Percentiles rank a stretch among this genome's conserved stretches.
These are phyloP conservation scores for Xylaria cubensis DNA, from an alignment of 495 filamentous ascomycete species.

Conservation along the genomic window DNA sequence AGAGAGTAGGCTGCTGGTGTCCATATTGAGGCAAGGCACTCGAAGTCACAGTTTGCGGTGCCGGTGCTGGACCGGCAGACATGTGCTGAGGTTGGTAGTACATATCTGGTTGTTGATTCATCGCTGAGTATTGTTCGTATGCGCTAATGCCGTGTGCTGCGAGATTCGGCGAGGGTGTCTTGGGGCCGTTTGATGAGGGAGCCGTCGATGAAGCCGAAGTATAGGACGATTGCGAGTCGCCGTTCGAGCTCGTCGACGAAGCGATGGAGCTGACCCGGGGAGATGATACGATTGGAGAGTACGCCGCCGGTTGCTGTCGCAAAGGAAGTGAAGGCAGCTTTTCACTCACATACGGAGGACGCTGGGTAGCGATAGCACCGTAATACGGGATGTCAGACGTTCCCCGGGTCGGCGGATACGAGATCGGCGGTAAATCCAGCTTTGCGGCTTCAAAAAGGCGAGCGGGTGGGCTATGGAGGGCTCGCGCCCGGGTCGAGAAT, in stretches of 20 bases:
- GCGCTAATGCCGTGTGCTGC: slow-evolving; percentile 52
- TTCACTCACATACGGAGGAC: slow-evolving; percentile 72
- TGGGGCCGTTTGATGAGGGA: slow-evolving; percentile 62
- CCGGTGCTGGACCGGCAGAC: slow-evolving; percentile 80
- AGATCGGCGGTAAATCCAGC: slow-evolving; percentile 96
- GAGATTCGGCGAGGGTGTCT: slow-evolving; percentile 62
- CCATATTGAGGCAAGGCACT: slow-evolving; percentile 74
- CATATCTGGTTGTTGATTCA: slow-evolving; percentile 90
- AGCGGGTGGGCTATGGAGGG: slow-evolving; percentile 24
- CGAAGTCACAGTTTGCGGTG: slow-evolving; percentile 81
- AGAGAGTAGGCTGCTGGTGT: slow-evolving; percentile 76
- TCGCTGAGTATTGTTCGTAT: slow-evolving; percentile 71
- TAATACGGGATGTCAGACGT: slow-evolving; percentile 79
- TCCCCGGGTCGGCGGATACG: slow-evolving; percentile 90
- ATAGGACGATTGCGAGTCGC: slow-evolving; percentile 59
- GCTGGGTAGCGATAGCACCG: slow-evolving; percentile 72
- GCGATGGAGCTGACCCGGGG: slow-evolving; percentile 73
- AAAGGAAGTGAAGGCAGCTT: slow-evolving; percentile 79
- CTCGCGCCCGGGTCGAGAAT: background rate
- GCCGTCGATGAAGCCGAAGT: slow-evolving; percentile 59
- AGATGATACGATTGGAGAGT: slow-evolving; percentile 70
- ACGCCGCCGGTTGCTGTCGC: slow-evolving; percentile 66
- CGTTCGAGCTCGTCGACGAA: slow-evolving; percentile 60
- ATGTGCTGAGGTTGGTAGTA: slow-evolving; percentile 79
- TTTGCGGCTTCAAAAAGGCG: slow-evolving; percentile 74